Evolutionary conservation across 2,329 filamentous ascomycete species (phyloP).

Genomic region (Aspergillus phoenicis): DNA sequence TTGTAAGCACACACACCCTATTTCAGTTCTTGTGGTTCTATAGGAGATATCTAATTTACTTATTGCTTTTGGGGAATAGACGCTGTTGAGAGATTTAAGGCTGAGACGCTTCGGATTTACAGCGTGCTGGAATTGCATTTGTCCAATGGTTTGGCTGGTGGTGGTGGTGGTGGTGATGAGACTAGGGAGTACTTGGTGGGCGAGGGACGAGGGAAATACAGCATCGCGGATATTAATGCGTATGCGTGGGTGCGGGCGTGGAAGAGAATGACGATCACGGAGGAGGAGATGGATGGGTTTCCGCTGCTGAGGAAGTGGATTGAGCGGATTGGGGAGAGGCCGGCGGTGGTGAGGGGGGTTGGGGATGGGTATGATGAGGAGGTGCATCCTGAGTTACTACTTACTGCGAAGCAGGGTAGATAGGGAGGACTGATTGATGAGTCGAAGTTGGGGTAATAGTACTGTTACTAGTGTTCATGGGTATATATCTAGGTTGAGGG

Average conservation of each 20-base stretch:
- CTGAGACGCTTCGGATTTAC: not conserved
- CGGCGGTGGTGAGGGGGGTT: not conserved
- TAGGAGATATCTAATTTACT: not conserved
- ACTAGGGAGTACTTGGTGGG: not conserved
- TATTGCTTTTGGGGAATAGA: not conserved
- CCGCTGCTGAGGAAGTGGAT: conserved; percentile 1
- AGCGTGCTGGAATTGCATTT: not conserved
- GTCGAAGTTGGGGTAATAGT: too few species aligned
- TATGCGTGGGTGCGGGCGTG: conserved; percentile 4
- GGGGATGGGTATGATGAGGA: not conserved
- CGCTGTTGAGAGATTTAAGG: not conserved
- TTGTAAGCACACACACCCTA: not conserved
- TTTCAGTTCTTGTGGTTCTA: too few species aligned
- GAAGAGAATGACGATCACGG: not conserved
- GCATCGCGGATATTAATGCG: conserved; percentile 8
- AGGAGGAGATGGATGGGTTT: not conserved
- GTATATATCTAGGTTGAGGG: too few species aligned
- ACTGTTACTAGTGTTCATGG: too few species aligned
- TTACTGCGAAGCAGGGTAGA: not conserved
- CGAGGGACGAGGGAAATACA: not conserved
- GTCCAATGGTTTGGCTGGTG: not conserved
- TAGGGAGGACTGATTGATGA: too few species aligned
- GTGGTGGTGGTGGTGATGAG: too few species aligned
- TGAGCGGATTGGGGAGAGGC: not conserved
- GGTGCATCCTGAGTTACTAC: conserved; percentile 5